Percentiles rank a stretch among this genome's conserved stretches.
phyloP scores from a whole-genome alignment of 129 eudicot genomes.

The Tagetes erecta region DNA sequence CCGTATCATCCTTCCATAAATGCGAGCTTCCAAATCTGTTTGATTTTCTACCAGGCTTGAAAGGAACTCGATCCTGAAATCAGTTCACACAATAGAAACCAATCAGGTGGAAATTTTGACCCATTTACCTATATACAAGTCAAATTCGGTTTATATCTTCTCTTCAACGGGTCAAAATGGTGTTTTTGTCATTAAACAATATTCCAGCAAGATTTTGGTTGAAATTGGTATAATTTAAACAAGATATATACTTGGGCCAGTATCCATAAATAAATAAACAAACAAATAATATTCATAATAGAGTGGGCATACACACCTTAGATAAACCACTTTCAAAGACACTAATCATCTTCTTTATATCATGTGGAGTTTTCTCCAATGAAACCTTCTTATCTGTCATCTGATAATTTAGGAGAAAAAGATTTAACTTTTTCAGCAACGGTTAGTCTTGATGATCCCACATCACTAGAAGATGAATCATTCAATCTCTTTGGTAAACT shows the following conservation, averaged over 20 bases:
- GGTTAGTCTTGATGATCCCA: constrained; percentile 33
- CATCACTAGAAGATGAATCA: constrained; percentile 23
- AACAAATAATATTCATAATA: not conserved
- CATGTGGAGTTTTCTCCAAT: constrained; percentile 49
- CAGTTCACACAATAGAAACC: not conserved
- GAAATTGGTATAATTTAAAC: no score
- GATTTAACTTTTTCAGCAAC: constrained; percentile 34
- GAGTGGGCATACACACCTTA: constrained; percentile 47
- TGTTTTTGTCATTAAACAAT: not conserved
- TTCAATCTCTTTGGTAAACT: constrained; percentile 20
- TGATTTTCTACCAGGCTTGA: constrained; percentile 35
- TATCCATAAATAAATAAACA: not conserved
- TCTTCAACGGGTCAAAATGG: not conserved
- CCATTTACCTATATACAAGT: not conserved
- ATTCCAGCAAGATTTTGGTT: not conserved
- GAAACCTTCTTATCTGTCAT: constrained; percentile 41
- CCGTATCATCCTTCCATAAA: constrained; percentile 26
- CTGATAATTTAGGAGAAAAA: constrained; percentile 15
- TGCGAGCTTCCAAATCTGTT: constrained; percentile 41
- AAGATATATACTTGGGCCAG: not conserved
- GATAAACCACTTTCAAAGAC: constrained; percentile 64
- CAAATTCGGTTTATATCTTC: not conserved
- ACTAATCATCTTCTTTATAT: constrained; percentile 74
- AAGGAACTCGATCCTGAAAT: constrained; percentile 53
- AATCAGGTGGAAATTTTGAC: not conserved